Base-by-base conservation (phyloP, 192 early-diverging fungal genomes). In the Coemansia sp. region DNA sequence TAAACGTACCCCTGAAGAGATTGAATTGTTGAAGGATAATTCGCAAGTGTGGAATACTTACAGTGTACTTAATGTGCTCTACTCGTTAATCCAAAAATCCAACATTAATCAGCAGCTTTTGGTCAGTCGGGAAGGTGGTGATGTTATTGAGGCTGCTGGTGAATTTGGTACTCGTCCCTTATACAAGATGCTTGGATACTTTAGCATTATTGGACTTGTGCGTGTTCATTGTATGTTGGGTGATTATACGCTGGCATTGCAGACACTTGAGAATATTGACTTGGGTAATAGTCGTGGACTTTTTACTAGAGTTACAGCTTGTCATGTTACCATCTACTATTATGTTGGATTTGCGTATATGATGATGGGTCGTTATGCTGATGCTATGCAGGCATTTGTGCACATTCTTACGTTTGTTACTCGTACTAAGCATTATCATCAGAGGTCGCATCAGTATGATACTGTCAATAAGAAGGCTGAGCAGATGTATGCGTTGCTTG, bases 171-270 rank as follows among this genome's bases (percentile, higher is more conserved):
- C 86, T 22, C 87, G 90, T 24, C 89, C 92, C n/a, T 72, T 96
- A 62, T 98, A 98, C 86, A 92, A 94, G 75, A 94, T 96, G 92
- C 85, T 98, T 8, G 96, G 96, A 2, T 98, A 98, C 87, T 98
- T 98, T 78, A 89, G 88, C 72, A 91, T 96, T 69, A 85, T 98
- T 57, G 94, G 95, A 9, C 84, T 96, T 32, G 84, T 95, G 31
- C 92, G 96, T 56, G 93, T 98, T 22, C 96, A 98, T 84, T 95
- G 94, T 76, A 85, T 98, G 71, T 85, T 96, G 61, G 96, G 94
- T 39, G 96, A 98, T 84, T 98, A 96, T 74, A 92, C 92, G 51
- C 83, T 96, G 70, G 96, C 96, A 6, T 85, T 98, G 63, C 95
- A 94, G 86, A 94, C 92, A 73, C 92, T 96, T 86, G 95, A 95